Base-by-base conservation (phyloP, 1,284 basidiomycete genomes). In the Malassezia equina region DNA sequence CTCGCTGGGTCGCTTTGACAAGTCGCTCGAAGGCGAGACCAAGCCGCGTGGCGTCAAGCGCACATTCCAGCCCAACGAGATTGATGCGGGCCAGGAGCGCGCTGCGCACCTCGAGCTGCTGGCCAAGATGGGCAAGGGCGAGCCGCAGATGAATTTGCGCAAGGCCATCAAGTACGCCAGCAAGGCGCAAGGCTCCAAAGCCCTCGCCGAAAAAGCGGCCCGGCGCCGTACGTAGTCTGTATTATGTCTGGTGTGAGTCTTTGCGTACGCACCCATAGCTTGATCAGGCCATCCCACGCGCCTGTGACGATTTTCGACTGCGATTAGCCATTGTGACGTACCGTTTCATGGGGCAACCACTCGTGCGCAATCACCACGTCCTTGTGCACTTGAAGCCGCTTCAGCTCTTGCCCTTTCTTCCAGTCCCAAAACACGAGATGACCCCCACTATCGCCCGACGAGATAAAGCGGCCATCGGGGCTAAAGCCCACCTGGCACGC, bases 361-460 rank as follows among this genome's bases (percentile, higher is more conserved):
- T 87, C 88, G 71, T 98, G 94, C 40, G 88, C 83, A 66, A 98
- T 94, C 46, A 98, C 87, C 8, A 95, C 93, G 77, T 96, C 89
- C 36, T 82, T 84, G 75, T 98, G 94, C 6, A 88, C 88, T 56
- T 84, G 82, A 55, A 98, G 77, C 42, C 90, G 79, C 61, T 88
- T 91, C 76, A 90, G 86, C 74, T 98, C 88, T 61, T 86, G 83
- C n/a, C 67, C 64, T n/a, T 84, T 90, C 78, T 96, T 98, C 89
- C 90, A 98, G 77, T 98, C 94, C 94, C 93, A 99, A 76, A 96
- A 94, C 13, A 96, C 88, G 41, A 99, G 80, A 75, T 94, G 90
- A 1, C 94, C 94, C 60, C 86, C 84, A 3, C 88, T 87, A 67
- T 96, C 93, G 27, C 94, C 94, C 51, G 88, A 91, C 66, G 88